Percentiles rank a stretch among this genome's conserved stretches.
Evolutionary conservation across 345 rosid genomes (phyloP).

Genomic region (Conringia planisiliqua): DNA sequence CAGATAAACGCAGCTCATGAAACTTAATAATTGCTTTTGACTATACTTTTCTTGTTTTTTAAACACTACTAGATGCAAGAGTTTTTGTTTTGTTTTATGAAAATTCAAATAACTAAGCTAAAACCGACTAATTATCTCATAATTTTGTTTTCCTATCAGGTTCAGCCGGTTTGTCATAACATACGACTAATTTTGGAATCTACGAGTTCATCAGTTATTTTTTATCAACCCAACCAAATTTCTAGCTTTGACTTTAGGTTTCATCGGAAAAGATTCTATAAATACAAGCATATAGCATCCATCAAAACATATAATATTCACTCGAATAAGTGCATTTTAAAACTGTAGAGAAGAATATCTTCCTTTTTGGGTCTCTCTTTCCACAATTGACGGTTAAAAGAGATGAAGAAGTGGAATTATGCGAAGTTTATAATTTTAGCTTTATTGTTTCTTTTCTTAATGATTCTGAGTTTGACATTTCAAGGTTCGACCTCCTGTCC

Average conservation of each 20-base stretch:
- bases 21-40: not conserved
- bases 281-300: not conserved
- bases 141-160: too few species aligned
- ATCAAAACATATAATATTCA: not conserved
- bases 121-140: too few species aligned
- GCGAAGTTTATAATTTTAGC: not conserved
- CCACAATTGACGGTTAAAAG: not conserved
- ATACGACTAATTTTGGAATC: too few species aligned
- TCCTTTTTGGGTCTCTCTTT: not conserved
- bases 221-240: too few species aligned
- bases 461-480: not conserved
- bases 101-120: not conserved
- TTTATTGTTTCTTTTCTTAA: not conserved
- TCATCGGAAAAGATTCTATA: not conserved
- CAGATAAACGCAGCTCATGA: not conserved
- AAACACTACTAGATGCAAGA: not conserved
- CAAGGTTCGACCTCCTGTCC: not conserved
- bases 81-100: not conserved
- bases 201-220: too few species aligned
- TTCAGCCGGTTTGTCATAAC: too few species aligned
- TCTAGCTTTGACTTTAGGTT: not conserved
- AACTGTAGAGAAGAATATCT: not conserved
- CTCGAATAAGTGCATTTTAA: not conserved
- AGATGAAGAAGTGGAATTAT: slow-evolving; percentile 2
- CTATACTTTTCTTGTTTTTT: not conserved